Percentiles rank a stretch among this genome's conserved stretches.
phyloP scores from a whole-genome alignment of 495 filamentous ascomycete genomes.

The Bacidia rubella region DNA sequence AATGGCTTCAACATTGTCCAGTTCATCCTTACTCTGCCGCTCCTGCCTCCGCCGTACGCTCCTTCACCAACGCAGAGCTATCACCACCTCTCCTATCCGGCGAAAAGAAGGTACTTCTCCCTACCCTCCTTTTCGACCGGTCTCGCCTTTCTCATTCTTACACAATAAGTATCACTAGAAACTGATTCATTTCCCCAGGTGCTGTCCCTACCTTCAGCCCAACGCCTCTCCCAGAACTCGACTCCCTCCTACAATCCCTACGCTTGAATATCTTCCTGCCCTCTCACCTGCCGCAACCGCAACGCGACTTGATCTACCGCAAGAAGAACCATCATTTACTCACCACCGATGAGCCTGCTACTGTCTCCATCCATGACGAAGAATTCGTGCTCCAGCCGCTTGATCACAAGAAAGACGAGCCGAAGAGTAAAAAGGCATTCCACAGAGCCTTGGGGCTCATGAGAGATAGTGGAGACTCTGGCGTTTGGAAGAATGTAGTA shows the following conservation, averaged over 20 bases:
- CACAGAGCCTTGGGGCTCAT: background rate
- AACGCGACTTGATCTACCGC: background rate
- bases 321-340: background rate
- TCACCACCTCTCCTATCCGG: no score
- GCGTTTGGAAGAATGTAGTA: background rate
- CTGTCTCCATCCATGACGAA: background rate
- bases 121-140: no score
- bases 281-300: background rate
- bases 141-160: no score
- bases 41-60: no score
- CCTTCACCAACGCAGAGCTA: no score
- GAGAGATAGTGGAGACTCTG: background rate
- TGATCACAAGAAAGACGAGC: background rate
- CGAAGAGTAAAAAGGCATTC: background rate
- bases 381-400: background rate
- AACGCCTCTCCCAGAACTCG: background rate
- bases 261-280: background rate
- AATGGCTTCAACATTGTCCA: no score
- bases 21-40: no score
- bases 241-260: background rate
- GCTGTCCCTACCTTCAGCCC: background rate
- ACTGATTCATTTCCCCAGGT: no score
- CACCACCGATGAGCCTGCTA: background rate
- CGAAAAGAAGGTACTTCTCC: no score
- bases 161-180: no score